Conservation (phyloP, 2,329 filamentous ascomycete species). For the Sclerotiophoma versabilis region DNA sequence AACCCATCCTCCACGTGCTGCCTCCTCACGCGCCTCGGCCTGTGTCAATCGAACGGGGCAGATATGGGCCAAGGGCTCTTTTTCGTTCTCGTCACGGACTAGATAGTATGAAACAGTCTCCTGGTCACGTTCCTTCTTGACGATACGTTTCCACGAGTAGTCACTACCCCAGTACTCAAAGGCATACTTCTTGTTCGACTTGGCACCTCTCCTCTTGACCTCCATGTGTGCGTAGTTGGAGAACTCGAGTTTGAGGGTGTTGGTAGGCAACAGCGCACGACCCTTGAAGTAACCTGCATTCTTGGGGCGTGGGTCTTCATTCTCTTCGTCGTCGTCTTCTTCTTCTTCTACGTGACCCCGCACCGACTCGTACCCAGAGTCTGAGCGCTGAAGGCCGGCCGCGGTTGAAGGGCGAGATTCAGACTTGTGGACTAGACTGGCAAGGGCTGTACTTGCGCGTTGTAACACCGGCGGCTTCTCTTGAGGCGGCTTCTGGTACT, state of each 20-base stretch:
- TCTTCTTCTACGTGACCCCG: constrained; percentile 29
- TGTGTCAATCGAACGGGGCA: constrained; percentile 79
- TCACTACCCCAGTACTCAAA: constrained; percentile 92
- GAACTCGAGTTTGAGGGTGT: constrained; percentile 89
- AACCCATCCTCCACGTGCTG: constrained; percentile 84
- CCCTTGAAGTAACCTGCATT: constrained; percentile 48
- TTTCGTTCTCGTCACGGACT: constrained; percentile 68
- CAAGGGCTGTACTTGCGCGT: constrained; percentile 66
- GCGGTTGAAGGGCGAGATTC: constrained; percentile 56
- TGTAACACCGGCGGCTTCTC: constrained; percentile 61
- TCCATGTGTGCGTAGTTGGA: constrained; percentile 96
- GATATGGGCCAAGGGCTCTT: constrained; percentile 77
- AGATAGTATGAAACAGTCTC: constrained; percentile 80
- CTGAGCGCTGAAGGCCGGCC: constrained; percentile 59
- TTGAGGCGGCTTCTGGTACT: constrained; percentile 64
- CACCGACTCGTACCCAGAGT: constrained; percentile 66
- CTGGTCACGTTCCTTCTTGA: constrained; percentile 66
- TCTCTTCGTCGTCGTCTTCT: constrained; percentile 21
- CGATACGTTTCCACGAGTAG: constrained; percentile 83
- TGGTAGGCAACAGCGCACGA: constrained; percentile 64
- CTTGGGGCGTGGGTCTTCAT: constrained; percentile 37
- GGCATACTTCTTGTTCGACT: constrained; percentile 77
- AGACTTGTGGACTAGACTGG: constrained; percentile 63
- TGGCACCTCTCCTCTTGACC: constrained; percentile 72
- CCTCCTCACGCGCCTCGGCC: constrained; percentile 74